phyloP scores from a whole-genome alignment of 306 rosid genomes.

The Cucurbita argyrosperma region DNA sequence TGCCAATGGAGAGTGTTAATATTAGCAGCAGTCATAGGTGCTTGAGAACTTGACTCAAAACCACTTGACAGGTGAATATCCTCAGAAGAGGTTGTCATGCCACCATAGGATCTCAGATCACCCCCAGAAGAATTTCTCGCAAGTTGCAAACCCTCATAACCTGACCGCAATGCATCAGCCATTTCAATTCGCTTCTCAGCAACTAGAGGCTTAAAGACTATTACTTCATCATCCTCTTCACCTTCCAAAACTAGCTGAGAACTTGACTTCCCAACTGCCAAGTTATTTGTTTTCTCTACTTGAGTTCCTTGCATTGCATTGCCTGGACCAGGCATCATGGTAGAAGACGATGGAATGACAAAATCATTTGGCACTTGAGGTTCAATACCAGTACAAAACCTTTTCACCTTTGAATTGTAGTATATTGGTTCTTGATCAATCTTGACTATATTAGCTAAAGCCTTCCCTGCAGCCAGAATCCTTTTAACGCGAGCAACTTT shows the following conservation, averaged over 20 bases:
- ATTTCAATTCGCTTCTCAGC: conserved; percentile 52
- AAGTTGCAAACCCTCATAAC: conserved; percentile 25
- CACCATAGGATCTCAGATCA: conserved; percentile 22
- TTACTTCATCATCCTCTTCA: conserved; percentile 90
- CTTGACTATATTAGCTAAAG: conserved; percentile 52
- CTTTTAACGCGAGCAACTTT: conserved; percentile 52
- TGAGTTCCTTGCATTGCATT: conserved; percentile 29
- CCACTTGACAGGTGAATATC: conserved; percentile 22
- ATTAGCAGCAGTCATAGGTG: conserved; percentile 28
- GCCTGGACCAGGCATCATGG: conserved; percentile 17
- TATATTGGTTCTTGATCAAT: conserved; percentile 43
- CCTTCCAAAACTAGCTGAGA: conserved; percentile 34
- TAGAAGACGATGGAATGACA: conserved; percentile 18
- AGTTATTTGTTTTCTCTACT: conserved; percentile 19
- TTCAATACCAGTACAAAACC: conserved; percentile 49
- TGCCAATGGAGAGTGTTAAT: conserved; percentile 34
- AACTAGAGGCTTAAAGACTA: conserved; percentile 74
- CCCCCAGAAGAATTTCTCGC: conserved; percentile 25
- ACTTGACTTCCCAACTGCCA: conserved; percentile 24
- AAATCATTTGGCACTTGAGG: conserved; percentile 31
- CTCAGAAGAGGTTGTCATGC: conserved; percentile 16
- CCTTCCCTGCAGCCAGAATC: conserved; percentile 83
- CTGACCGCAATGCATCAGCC: conserved; percentile 19
- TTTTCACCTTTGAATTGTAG: conserved; percentile 51
- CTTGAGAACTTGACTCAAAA: conserved; percentile 20